These are phyloP conservation scores for Byssoonygena ceratinophila DNA, from an alignment of 2,329 filamentous ascomycete genomes.

Conservation along the genomic window DNA sequence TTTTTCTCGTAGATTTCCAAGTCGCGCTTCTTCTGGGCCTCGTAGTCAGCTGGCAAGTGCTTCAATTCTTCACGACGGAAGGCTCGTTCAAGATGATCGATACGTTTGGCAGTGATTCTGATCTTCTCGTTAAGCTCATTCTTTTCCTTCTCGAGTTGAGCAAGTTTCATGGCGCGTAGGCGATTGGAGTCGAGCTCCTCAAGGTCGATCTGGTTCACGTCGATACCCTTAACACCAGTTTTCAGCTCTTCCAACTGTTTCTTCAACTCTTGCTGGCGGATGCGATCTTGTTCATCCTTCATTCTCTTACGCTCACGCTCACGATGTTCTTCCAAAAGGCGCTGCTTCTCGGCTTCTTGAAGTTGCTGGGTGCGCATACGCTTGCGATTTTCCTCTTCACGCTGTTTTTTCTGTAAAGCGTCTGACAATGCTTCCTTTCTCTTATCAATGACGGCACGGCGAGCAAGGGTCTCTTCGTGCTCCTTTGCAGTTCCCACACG, in stretches of 20 bases:
- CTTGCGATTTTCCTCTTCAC: slow-evolving; percentile 83
- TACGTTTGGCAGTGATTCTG: slow-evolving; percentile 83
- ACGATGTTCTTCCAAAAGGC: slow-evolving; percentile 82
- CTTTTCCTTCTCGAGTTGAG: slow-evolving; percentile 95
- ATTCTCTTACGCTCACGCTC: slow-evolving; percentile 79
- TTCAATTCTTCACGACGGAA: slow-evolving; percentile 93
- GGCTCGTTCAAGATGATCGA: slow-evolving; percentile 93
- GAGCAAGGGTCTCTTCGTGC: slow-evolving; percentile 70
- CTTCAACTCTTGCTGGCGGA: slow-evolving; percentile 87
- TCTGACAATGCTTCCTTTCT: slow-evolving; percentile 94
- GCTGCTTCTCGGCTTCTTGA: slow-evolving; percentile 78
- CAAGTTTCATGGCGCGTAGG: slow-evolving; percentile 87
- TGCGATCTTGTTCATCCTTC: slow-evolving; percentile 76
- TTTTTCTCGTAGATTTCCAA: slow-evolving; percentile 66
- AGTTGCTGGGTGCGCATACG: slow-evolving; percentile 75
- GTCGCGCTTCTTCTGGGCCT: slow-evolving; percentile 68
- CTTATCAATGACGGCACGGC: slow-evolving; percentile 87
- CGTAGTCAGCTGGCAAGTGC: slow-evolving; percentile 78
- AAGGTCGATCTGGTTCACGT: slow-evolving; percentile 59
- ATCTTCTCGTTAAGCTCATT: slow-evolving; percentile 87
- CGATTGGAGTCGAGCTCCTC: slow-evolving; percentile 80
- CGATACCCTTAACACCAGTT: slow-evolving; percentile 71
- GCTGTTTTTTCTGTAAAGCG: slow-evolving; percentile 75
- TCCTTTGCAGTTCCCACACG: slow-evolving; percentile 85
- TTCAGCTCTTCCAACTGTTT: slow-evolving; percentile 87